phyloP scores from a whole-genome alignment of 345 rosid genomes.

The Eucalyptus viminalis region DNA sequence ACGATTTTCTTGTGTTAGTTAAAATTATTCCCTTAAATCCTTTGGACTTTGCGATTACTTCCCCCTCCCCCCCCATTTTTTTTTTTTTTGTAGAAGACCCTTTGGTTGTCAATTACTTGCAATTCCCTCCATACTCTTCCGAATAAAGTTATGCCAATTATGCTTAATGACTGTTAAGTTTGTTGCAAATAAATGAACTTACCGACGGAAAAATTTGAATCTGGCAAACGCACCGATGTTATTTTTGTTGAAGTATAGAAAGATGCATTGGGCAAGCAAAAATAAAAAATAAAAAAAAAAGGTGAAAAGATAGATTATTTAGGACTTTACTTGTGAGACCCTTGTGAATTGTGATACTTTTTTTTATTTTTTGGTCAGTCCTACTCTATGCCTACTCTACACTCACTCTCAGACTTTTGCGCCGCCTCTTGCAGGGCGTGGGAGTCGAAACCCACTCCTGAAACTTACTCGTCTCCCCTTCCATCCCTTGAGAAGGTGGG shows the following conservation, averaged over 20 bases:
- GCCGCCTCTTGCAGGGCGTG: no score
- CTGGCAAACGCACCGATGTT: neutral
- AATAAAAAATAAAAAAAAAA: no score
- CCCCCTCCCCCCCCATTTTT: no score
- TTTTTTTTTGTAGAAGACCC: neutral
- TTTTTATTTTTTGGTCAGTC: no score
- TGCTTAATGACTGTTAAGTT: neutral
- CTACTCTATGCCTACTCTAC: no score
- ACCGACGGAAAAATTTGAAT: neutral
- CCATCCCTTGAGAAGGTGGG: no score
- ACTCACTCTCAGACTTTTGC: no score
- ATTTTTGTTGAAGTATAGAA: neutral
- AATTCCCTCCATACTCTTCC: neutral
- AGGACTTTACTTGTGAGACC: neutral
- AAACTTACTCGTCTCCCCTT: no score
- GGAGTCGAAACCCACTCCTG: no score
- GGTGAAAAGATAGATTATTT: neutral
- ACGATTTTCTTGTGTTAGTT: fast-evolving
- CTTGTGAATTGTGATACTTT: fast-evolving
- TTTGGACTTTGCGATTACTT: neutral
- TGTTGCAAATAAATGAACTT: neutral
- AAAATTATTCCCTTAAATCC: neutral
- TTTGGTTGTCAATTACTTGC: neutral
- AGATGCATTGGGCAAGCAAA: neutral
- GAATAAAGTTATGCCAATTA: neutral